Conservation (phyloP, 2,329 filamentous ascomycete genomes). For the Calonectria multiphialidica region DNA sequence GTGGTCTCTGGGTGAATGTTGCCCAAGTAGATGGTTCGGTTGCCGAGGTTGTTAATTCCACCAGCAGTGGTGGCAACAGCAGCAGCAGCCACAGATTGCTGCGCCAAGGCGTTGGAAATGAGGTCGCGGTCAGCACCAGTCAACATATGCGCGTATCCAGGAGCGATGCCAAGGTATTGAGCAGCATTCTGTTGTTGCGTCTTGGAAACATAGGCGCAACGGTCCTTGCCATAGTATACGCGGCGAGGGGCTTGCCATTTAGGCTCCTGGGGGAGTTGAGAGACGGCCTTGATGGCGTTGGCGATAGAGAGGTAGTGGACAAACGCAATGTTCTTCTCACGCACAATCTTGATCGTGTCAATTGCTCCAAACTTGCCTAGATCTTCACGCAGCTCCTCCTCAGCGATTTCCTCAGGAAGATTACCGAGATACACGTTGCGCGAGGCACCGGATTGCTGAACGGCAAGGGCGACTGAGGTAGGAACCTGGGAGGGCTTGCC, state of each 20-base stretch:
- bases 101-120: conserved; percentile 94
- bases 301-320: conserved; percentile 97
- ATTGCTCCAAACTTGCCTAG: conserved; percentile 96
- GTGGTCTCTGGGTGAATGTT: conserved; percentile 99
- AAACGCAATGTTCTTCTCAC: conserved; percentile 98
- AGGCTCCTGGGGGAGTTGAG: conserved; percentile 93
- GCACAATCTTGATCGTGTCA: conserved; percentile 96
- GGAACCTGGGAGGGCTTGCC: conserved; percentile 98
- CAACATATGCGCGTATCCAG: conserved; percentile 94
- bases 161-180: conserved; percentile 96
- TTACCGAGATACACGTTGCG: conserved; percentile 98
- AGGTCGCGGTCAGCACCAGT: conserved; percentile 96
- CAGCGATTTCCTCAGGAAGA: conserved; percentile 87
- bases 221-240: conserved; percentile 98
- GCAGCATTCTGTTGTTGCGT: conserved; percentile 99
- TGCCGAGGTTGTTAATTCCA: conserved; percentile 96
- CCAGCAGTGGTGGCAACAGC: conserved; percentile 97
- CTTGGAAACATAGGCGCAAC: conserved; percentile 98
- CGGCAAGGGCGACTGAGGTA: conserved; percentile 95
- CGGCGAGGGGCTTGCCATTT: conserved; percentile 97
- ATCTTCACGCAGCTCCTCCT: conserved; percentile 94
- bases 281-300: conserved; percentile 98
- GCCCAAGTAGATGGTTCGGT: conserved; percentile 96
- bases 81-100: conserved; percentile 96
- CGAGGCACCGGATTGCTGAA: conserved; percentile 96